Percentiles rank a stretch among this genome's conserved stretches.
phyloP scores from a whole-genome alignment of 257 asterid species.

The Salvia rosmarinus region DNA sequence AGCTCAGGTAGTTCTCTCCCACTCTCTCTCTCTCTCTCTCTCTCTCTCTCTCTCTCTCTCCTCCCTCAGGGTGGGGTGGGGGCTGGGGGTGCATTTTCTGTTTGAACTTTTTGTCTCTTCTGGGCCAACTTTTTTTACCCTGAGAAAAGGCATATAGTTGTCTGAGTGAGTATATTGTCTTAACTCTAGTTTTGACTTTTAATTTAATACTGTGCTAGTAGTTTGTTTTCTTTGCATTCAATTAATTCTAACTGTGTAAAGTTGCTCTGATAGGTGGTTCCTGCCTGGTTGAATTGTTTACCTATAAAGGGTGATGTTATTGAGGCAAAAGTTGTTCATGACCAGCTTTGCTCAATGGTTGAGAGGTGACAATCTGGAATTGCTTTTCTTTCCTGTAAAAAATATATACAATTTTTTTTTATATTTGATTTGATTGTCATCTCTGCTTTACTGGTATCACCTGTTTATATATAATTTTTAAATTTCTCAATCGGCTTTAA shows the following conservation, averaged over 20 bases:
- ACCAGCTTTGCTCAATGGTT: conserved; percentile 94
- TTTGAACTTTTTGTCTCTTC: not conserved
- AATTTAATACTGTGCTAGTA: conserved; percentile 7
- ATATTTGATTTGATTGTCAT: not conserved
- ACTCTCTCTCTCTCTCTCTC: not conserved
- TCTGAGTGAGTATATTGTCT: not conserved
- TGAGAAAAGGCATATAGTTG: not conserved
- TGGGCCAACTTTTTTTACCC: not conserved
- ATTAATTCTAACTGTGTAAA: conserved; percentile 22
- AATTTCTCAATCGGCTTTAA: not conserved
- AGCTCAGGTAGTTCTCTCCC: conserved; percentile 59
- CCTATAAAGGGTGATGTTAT: conserved; percentile 88
- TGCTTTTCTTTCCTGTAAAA: not conserved
- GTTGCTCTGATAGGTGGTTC: conserved; percentile 64
- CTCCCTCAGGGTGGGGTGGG: not conserved
- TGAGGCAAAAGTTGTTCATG: conserved; percentile 95
- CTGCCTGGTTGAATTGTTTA: conserved; percentile 94
- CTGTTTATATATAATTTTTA: not conserved
- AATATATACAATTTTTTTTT: not conserved
- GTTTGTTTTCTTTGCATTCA: not conserved
- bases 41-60: too few relatives aligned
- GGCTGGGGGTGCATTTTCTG: not conserved
- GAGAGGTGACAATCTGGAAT: conserved; percentile 58
- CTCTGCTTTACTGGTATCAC: conserved; percentile 23
- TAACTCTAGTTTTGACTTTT: not conserved